Percentiles rank a stretch among this genome's conserved stretches.
Evolutionary conservation across 2,329 filamentous ascomycete genomes (phyloP).

Genomic region (Verticillium dahliae): DNA sequence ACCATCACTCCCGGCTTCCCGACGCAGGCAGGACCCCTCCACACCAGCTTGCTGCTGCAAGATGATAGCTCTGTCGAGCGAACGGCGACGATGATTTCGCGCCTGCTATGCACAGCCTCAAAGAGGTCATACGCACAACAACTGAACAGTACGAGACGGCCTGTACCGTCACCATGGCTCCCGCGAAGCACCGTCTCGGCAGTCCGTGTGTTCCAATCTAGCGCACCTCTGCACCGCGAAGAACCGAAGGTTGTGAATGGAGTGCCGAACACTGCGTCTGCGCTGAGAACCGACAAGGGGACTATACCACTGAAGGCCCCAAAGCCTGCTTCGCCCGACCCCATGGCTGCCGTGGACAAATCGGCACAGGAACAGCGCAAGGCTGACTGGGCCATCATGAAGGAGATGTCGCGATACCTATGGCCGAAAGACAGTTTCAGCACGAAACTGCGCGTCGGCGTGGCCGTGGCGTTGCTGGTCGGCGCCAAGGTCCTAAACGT

Average conservation of each 20-base stretch:
- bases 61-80: background rate
- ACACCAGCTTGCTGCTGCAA: background rate
- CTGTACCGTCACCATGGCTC: constrained; percentile 5
- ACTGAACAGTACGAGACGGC: background rate
- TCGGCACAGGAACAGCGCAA: constrained; percentile 84
- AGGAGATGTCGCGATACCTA: constrained; percentile 91
- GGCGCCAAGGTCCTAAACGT: constrained; percentile 95
- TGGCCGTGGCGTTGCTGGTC: constrained; percentile 77
- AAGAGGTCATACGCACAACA: background rate
- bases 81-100: background rate
- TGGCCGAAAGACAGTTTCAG: constrained; percentile 88
- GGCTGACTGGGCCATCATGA: constrained; percentile 97
- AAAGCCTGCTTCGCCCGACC: constrained; percentile 29
- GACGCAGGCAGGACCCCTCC: background rate
- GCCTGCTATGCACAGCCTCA: background rate
- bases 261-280: background rate
- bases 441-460: constrained; percentile 76
- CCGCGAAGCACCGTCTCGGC: constrained; percentile 7
- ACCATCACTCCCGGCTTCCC: background rate
- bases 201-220: constrained; percentile 12
- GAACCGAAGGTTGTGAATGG: background rate
- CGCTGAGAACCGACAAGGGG: background rate
- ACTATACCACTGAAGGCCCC: constrained; percentile 1
- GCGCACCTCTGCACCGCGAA: constrained; percentile 7
- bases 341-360: constrained; percentile 59